A percentile compares a stretch with the other conserved stretches of the same genome.
Conservation (phyloP, 305 asterid species). For the Fraxinus velutina region DNA sequence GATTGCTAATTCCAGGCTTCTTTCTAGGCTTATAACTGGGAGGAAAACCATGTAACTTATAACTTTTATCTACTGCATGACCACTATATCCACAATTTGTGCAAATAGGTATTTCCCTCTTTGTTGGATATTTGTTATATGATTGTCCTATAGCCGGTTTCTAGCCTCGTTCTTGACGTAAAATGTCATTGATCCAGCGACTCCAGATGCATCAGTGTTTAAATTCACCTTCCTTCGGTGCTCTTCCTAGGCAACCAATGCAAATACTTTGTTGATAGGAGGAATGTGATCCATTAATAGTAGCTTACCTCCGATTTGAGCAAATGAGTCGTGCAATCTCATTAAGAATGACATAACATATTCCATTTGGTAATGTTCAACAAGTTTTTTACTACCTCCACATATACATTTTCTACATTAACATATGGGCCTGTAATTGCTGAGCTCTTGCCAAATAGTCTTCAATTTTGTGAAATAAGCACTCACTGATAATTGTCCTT, state of each 20-base stretch:
- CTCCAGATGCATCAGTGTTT: background rate
- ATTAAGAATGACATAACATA: background rate
- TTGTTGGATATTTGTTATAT: background rate
- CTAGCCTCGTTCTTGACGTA: background rate
- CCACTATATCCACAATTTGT: background rate
- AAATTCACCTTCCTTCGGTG: background rate
- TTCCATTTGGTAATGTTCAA: background rate
- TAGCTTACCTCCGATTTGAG: background rate
- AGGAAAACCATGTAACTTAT: background rate
- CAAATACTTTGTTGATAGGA: background rate
- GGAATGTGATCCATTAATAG: background rate
- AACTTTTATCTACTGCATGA: background rate
- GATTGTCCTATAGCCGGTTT: background rate
- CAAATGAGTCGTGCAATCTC: background rate
- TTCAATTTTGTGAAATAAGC: background rate
- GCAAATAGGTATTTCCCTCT: background rate
- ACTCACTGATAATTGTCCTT: background rate
- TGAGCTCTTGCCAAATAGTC: background rate
- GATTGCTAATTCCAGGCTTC: background rate
- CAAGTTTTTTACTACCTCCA: background rate
- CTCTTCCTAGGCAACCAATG: background rate
- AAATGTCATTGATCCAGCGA: background rate
- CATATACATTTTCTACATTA: background rate
- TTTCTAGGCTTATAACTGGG: background rate
- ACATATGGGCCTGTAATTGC: background rate